Percentiles rank a stretch among this genome's conserved stretches.
Evolutionary conservation across 1,284 basidiomycete species (phyloP).

Genomic region (Leccinum pallidistipes): DNA sequence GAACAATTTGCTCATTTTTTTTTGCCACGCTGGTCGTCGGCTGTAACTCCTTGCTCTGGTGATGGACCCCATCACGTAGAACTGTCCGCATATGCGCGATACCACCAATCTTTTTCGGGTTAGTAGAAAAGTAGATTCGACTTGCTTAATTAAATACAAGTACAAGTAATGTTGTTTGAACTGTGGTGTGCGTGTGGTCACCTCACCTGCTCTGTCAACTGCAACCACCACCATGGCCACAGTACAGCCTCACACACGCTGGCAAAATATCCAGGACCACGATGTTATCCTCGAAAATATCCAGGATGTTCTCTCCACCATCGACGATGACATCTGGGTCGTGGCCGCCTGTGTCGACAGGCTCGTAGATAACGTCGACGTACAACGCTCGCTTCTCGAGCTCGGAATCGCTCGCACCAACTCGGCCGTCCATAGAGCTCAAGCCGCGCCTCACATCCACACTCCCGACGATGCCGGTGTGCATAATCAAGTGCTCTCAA

Average conservation of each 20-base stretch:
- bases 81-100: neutral
- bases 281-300: slow-evolving; percentile 54
- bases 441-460: slow-evolving; percentile 33
- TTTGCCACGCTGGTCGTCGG: slow-evolving; percentile 8
- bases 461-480: slow-evolving; percentile 11
- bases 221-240: slow-evolving; percentile 16
- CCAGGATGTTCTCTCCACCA: slow-evolving; percentile 46
- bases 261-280: slow-evolving; percentile 55
- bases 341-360: slow-evolving; percentile 70
- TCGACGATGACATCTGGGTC: slow-evolving; percentile 72
- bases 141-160: neutral
- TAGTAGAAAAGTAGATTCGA: slow-evolving; percentile 34
- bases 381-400: slow-evolving; percentile 59
- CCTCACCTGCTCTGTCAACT: neutral
- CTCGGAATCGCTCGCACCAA: slow-evolving; percentile 62
- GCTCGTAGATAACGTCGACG: slow-evolving; percentile 53
- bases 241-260: slow-evolving; percentile 45
- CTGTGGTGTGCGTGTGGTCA: neutral
- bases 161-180: neutral
- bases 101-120: slow-evolving; percentile 7
- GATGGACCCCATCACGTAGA: slow-evolving; percentile 14
- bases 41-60: slow-evolving; percentile 19
- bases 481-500: slow-evolving; percentile 36
- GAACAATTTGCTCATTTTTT: slow-evolving; percentile 3
- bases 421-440: slow-evolving; percentile 47